Evolutionary conservation across 164 flowering plant genomes (phyloP).

Genomic region (Annona cherimola): DNA sequence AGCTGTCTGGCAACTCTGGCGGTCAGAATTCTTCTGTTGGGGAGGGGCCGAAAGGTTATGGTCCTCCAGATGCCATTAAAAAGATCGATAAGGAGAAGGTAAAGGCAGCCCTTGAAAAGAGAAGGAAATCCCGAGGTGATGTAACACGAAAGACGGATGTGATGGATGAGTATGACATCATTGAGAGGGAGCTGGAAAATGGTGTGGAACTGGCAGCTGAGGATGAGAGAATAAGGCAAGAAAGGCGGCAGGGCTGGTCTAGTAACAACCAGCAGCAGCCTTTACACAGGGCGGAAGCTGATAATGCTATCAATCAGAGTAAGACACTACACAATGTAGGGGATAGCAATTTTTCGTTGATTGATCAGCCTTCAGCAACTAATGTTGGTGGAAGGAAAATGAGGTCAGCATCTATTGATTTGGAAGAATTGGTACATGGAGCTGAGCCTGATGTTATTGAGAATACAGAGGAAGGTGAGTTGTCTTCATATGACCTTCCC

Average conservation of each 20-base stretch:
- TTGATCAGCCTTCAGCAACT: conserved; percentile 5
- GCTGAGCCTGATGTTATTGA: conserved; percentile 1
- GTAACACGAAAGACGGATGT: conserved; percentile 40
- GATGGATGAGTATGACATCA: conserved; percentile 83
- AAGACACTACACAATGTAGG: conserved; percentile 12
- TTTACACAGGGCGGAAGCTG: conserved; percentile 18
- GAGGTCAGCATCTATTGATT: conserved; percentile 7
- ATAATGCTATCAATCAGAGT: conserved; percentile 9
- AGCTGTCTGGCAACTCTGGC: conserved; percentile 8
- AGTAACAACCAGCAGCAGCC: conserved; percentile 7
- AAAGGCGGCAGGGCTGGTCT: conserved; percentile 49
- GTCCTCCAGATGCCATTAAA: conserved; percentile 59
- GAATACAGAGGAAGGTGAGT: conserved; percentile 53
- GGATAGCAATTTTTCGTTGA: conserved; percentile 10
- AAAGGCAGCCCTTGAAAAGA: conserved; percentile 68
- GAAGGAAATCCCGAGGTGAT: conserved; percentile 54
- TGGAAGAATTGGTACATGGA: neutral
- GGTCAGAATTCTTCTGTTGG: conserved; percentile 30
- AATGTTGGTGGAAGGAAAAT: conserved; percentile 6
- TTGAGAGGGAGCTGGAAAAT: conserved; percentile 83
- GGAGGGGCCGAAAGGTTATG: conserved; percentile 41
- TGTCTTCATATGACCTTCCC: conserved; percentile 22
- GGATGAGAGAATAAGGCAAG: conserved; percentile 51
- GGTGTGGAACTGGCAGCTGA: conserved; percentile 75
- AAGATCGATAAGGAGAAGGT: conserved; percentile 70